phyloP scores from a whole-genome alignment of 495 filamentous ascomycete species.

The Aspergillus biplanus region DNA sequence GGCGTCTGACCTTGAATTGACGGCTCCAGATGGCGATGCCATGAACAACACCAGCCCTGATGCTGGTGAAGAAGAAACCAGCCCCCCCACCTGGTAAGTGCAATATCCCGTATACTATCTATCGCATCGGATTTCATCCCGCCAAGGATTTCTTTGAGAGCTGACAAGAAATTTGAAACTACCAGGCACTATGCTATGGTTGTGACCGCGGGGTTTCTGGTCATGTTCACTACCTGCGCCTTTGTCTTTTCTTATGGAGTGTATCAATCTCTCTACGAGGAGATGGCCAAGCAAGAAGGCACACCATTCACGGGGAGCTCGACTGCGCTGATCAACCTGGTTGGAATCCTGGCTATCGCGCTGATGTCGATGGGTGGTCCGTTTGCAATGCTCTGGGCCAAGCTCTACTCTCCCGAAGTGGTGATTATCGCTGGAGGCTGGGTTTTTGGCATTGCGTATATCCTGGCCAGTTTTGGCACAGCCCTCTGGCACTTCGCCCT shows the following conservation, averaged over 20 bases:
- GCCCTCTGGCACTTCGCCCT: conserved; percentile 64
- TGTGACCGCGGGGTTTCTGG: conserved; percentile 38
- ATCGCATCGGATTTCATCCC: neutral
- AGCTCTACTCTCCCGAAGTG: conserved; percentile 40
- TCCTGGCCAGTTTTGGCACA: conserved; percentile 59
- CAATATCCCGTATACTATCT: neutral
- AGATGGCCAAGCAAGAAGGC: conserved; percentile 33
- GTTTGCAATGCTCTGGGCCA: conserved; percentile 42
- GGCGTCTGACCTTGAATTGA: conserved; percentile 11
- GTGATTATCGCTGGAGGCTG: conserved; percentile 40
- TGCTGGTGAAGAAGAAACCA: neutral
- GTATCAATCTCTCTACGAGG: conserved; percentile 50
- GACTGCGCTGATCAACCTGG: conserved; percentile 45
- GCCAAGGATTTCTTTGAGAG: neutral
- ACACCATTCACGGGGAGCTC: conserved; percentile 44
- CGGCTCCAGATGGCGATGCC: neutral
- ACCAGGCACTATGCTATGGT: conserved; percentile 28
- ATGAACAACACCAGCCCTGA: neutral
- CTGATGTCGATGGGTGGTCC: conserved; percentile 52
- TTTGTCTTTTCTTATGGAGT: conserved; percentile 51
- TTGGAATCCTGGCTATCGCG: conserved; percentile 47
- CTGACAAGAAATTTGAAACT: neutral
- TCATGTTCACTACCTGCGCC: conserved; percentile 47
- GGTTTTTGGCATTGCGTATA: conserved; percentile 43
- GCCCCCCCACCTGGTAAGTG: conserved; percentile 5